These are phyloP conservation scores for Aspergillus ostianus DNA, from an alignment of 495 filamentous ascomycete species.

Conservation along the genomic window DNA sequence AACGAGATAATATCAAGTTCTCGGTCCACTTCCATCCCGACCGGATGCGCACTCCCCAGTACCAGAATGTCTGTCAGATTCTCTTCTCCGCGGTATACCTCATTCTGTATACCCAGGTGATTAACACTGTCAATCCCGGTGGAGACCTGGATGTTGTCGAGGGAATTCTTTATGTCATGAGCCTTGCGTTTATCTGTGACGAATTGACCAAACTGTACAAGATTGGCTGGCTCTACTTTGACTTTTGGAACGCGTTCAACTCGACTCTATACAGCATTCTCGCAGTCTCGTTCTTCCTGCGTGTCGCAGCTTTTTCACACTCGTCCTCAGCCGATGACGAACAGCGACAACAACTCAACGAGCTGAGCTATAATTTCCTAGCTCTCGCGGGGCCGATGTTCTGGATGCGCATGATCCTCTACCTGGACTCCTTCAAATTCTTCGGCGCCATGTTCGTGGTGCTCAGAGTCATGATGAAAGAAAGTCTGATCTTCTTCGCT, in stretches of 20 bases:
- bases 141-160: slow-evolving; percentile 87
- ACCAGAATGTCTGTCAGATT: slow-evolving; percentile 89
- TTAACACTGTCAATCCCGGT: slow-evolving; percentile 81
- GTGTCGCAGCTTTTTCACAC: slow-evolving; percentile 74
- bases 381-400: slow-evolving; percentile 96
- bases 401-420: slow-evolving; percentile 90
- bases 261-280: slow-evolving; percentile 74
- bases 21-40: slow-evolving; percentile 86
- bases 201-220: slow-evolving; percentile 89
- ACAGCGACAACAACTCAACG: slow-evolving; percentile 65
- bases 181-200: slow-evolving; percentile 87
- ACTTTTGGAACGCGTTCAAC: slow-evolving; percentile 97
- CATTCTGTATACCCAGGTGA: slow-evolving; percentile 80
- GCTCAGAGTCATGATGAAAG: slow-evolving; percentile 98
- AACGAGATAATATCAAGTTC: slow-evolving; percentile 71
- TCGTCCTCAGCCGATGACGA: slow-evolving; percentile 45
- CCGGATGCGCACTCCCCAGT: slow-evolving; percentile 85
- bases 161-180: slow-evolving; percentile 83
- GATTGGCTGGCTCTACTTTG: slow-evolving; percentile 80
- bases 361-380: slow-evolving; percentile 84
- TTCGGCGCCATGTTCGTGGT: slow-evolving; percentile 98
- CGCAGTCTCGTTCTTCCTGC: slow-evolving; percentile 68
- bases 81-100: slow-evolving; percentile 81
- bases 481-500: slow-evolving; percentile 95
- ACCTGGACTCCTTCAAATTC: slow-evolving; percentile 90